Percentiles rank a stretch among this genome's conserved stretches.
Evolutionary conservation across 1,284 basidiomycete species (phyloP).

Genomic region (Cryptococcus sp.): DNA sequence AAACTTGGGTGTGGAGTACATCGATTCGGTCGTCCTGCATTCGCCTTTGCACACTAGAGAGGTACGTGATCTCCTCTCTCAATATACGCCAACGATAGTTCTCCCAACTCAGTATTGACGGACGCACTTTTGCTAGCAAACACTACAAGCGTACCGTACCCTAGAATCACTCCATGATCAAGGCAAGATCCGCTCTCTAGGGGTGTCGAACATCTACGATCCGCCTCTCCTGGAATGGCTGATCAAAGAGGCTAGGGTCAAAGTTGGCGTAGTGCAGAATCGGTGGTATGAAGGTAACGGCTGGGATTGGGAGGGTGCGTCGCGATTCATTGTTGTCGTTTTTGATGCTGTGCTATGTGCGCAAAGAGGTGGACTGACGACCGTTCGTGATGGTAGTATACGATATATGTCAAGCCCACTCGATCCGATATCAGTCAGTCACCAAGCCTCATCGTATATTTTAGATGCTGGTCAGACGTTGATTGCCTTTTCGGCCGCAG

Average conservation of each 20-base stretch:
- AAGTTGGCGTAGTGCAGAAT: constrained; percentile 74
- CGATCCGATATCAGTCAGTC: constrained; percentile 70
- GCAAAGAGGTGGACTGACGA: constrained; percentile 29
- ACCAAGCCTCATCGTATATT: not conserved
- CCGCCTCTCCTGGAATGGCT: constrained; percentile 61
- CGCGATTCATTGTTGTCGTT: no score
- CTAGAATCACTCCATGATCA: constrained; percentile 64
- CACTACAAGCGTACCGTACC: constrained; percentile 66
- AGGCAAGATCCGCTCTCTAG: constrained; percentile 66
- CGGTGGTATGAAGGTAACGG: constrained; percentile 76
- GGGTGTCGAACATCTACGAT: constrained; percentile 76
- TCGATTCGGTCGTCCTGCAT: constrained; percentile 76
- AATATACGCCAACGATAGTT: no score
- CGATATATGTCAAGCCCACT: constrained; percentile 54
- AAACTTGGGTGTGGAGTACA: constrained; percentile 67
- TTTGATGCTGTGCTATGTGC: no score
- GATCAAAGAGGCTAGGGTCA: constrained; percentile 55
- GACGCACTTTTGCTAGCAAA: constrained; percentile 48
- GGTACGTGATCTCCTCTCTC: constrained; percentile 16
- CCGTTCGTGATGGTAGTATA: constrained; percentile 26
- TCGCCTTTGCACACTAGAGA: constrained; percentile 65
- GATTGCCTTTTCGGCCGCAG: constrained; percentile 49
- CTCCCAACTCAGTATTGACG: not conserved
- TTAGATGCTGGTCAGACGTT: not conserved
- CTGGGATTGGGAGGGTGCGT: constrained; percentile 65